Evolutionary conservation across 495 filamentous ascomycete species (phyloP).

Genomic region (Xylona heveae): DNA sequence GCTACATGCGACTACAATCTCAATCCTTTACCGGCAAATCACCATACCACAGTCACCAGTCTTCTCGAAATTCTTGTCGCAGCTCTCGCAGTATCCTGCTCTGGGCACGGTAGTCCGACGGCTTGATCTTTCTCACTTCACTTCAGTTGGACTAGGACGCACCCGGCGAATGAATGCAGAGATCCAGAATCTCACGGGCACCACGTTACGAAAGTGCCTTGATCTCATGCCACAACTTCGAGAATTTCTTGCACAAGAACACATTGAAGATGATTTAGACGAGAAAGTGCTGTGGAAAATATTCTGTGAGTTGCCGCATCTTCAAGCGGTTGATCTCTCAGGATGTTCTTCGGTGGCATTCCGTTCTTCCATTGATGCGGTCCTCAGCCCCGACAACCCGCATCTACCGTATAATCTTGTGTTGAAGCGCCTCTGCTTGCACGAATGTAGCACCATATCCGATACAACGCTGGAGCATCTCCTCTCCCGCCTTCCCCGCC

Average conservation of each 20-base stretch:
- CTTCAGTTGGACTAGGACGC: constrained; percentile 58
- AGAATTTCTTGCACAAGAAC: constrained; percentile 69
- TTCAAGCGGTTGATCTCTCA: constrained; percentile 60
- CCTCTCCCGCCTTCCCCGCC: constrained; percentile 41
- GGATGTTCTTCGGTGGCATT: constrained; percentile 55
- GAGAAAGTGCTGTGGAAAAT: constrained; percentile 47
- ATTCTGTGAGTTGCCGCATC: constrained; percentile 39
- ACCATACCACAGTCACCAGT: constrained; percentile 74
- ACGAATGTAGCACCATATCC: constrained; percentile 61
- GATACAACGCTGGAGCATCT: constrained; percentile 46
- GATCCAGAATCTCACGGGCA: constrained; percentile 62
- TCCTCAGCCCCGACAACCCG: constrained; percentile 16
- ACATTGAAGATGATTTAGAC: constrained; percentile 60
- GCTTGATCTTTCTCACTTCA: constrained; percentile 78
- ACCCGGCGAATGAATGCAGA: constrained; percentile 61
- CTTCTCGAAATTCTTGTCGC: constrained; percentile 65
- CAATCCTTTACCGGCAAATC: constrained; percentile 62
- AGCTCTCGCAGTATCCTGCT: constrained; percentile 43
- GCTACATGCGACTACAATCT: constrained; percentile 54
- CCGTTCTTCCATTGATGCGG: constrained; percentile 32
- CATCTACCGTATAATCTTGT: constrained; percentile 26
- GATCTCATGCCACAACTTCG: constrained; percentile 54
- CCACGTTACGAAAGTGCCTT: constrained; percentile 54
- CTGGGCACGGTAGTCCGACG: constrained; percentile 63
- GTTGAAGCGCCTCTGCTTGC: constrained; percentile 50